phyloP scores from a whole-genome alignment of 1,284 basidiomycete genomes.

The Pholiota adiposa region DNA sequence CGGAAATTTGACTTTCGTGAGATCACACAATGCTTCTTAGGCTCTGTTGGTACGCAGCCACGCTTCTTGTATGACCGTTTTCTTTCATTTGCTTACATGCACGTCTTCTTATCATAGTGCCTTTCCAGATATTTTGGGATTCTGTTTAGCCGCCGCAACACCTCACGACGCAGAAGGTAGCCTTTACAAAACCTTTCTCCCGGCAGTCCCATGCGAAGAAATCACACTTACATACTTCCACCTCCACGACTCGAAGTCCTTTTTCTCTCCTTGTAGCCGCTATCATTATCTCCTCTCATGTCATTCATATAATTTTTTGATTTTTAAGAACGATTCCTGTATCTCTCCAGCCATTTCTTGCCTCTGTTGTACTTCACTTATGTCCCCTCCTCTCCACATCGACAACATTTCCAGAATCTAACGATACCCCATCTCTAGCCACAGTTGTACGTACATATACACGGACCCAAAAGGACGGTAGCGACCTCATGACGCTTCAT shows the following conservation, averaged over 20 bases:
- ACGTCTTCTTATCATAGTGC: no score
- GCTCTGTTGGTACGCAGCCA: conserved; percentile 22
- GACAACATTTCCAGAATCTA: neutral
- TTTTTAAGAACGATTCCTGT: neutral
- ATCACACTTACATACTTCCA: neutral
- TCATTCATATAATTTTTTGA: neutral
- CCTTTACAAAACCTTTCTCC: neutral
- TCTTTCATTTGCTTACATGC: conserved; percentile 14
- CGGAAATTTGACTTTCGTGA: conserved; percentile 24
- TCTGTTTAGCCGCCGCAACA: neutral
- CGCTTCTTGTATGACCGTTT: conserved; percentile 9
- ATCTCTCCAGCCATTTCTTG: neutral
- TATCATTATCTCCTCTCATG: neutral
- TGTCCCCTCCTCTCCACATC: neutral
- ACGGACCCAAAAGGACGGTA: neutral
- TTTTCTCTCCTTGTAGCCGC: neutral
- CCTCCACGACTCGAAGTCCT: neutral
- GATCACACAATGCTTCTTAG: conserved; percentile 14
- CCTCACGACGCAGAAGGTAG: neutral
- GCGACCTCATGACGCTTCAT: conserved; percentile 8
- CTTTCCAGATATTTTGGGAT: neutral
- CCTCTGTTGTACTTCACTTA: neutral
- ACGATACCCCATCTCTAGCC: neutral
- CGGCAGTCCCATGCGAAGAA: neutral
- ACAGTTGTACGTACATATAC: neutral